A percentile compares a stretch with the other conserved stretches of the same genome.
These are phyloP conservation scores for Petunia hybrid DNA, from an alignment of 305 asterid species.

Conservation along the genomic window DNA sequence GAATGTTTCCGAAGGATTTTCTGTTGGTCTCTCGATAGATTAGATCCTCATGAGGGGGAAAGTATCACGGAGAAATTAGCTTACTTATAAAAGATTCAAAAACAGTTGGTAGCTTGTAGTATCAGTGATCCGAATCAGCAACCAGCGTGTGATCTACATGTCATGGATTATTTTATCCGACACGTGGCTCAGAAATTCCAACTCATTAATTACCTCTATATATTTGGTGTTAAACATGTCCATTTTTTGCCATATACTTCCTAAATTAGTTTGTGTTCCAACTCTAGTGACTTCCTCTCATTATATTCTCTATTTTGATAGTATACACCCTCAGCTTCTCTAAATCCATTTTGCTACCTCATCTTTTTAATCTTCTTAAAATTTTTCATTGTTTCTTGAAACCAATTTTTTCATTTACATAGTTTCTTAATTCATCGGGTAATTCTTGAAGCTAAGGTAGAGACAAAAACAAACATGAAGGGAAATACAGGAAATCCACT, in stretches of 20 bases:
- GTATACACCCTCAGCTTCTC: not conserved
- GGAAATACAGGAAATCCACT: conserved; percentile 65
- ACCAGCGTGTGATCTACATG: not conserved
- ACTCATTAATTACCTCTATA: not conserved
- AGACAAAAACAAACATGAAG: conserved; percentile 46
- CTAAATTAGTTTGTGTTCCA: too few species aligned
- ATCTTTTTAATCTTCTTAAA: not conserved
- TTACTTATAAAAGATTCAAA: not conserved
- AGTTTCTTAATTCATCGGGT: not conserved
- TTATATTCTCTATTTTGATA: not conserved
- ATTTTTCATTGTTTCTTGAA: not conserved
- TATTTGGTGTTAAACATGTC: not conserved
- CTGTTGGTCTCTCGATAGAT: not conserved
- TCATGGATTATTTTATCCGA: not conserved
- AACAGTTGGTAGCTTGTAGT: not conserved
- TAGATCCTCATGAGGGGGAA: not conserved
- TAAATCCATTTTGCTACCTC: not conserved
- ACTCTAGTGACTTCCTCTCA: not conserved
- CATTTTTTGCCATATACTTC: not conserved
- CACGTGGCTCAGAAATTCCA: not conserved
- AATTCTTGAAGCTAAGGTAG: not conserved
- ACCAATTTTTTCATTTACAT: not conserved
- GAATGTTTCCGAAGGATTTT: not conserved
- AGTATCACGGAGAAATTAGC: not conserved
- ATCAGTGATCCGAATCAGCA: not conserved